phyloP scores from a whole-genome alignment of 1,284 basidiomycete species.

The Fomitopsis pinicola region DNA sequence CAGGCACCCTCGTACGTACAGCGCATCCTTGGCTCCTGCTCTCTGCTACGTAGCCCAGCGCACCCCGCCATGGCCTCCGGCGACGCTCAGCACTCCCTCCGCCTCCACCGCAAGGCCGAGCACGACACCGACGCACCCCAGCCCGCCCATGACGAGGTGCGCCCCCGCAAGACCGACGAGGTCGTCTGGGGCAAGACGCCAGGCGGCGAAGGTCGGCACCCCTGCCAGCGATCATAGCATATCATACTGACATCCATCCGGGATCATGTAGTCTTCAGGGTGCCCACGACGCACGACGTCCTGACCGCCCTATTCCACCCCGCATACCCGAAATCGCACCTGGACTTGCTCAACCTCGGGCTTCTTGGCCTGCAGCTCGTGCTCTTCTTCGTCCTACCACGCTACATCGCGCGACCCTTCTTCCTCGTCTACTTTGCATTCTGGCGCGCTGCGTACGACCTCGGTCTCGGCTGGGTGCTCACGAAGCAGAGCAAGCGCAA shows the following conservation, averaged over 20 bases:
- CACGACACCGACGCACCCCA: conserved; percentile 4
- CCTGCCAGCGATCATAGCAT: background rate
- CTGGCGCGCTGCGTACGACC: conserved; percentile 92
- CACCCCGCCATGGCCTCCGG: conserved; percentile 9
- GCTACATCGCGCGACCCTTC: conserved; percentile 52
- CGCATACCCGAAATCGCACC: conserved; percentile 83
- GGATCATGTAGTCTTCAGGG: conserved; percentile 71
- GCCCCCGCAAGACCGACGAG: conserved; percentile 39
- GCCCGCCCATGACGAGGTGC: conserved; percentile 3
- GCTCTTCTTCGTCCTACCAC: conserved; percentile 69
- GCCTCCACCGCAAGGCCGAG: conserved; percentile 15
- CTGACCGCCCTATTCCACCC: conserved; percentile 90
- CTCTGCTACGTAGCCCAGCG: background rate
- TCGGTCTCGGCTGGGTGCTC: conserved; percentile 90
- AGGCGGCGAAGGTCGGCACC: conserved; percentile 62
- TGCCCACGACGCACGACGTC: conserved; percentile 95
- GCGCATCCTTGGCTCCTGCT: background rate
- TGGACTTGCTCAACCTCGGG: conserved; percentile 84
- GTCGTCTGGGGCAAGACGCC: conserved; percentile 88
- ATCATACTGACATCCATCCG: background rate
- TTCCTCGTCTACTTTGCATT: conserved; percentile 89
- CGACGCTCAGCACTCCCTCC: conserved; percentile 12
- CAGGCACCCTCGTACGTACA: background rate
- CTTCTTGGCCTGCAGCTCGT: conserved; percentile 77
- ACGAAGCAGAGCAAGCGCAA: conserved; percentile 92